Evolutionary conservation across 2,329 filamentous ascomycete genomes (phyloP), one percentile per base, ranked within the genome.

Genomic region (Eutypa lata): DNA sequence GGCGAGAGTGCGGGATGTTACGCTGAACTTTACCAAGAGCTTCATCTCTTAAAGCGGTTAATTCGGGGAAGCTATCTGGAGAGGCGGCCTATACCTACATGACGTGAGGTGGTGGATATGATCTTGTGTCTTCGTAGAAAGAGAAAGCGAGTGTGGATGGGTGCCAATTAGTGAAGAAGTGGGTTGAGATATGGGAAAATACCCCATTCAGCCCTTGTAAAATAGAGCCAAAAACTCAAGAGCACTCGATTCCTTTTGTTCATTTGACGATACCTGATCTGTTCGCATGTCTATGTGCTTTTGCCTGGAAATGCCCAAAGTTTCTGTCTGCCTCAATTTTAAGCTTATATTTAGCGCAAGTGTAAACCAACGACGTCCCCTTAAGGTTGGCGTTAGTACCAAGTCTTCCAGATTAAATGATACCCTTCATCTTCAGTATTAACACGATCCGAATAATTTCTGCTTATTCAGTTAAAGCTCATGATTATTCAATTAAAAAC

Each of bases 21-120:
- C 91, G 68, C 60, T 67, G 66, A 81, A 71, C 76, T 97, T 97
- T 86, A 95, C 90, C 82, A 95, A 96, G 90, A 90, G 86, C 85
- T 97, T 97, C 85, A 68, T 77, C 59, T 73, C 73, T 71, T 84
- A 83, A 82, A 65, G 61, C 63, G 61, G 63, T 58, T 56, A 46
- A 57, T 59, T 43, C 58, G 58, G 54, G 61, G 60, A n/a, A 65
- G 69, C 70, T 72, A n/a, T 8, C 16, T n/a, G 26, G 26, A 10
- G 69, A 66, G 63, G 53, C 70, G 77, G 74, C 78, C 72, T 77
- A 78, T 78, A 77, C 72, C 71, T 72, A 52, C 60, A 53, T 57
- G 57, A 56, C 59, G 58, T 61, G 49, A 55, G 55, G 57, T 55
- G 59, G 57, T 65, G 68, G 67, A 61, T 44, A 24, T 18, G 21